Base-by-base conservation (phyloP, 306 rosid genomes). In the Betula pendula region DNA sequence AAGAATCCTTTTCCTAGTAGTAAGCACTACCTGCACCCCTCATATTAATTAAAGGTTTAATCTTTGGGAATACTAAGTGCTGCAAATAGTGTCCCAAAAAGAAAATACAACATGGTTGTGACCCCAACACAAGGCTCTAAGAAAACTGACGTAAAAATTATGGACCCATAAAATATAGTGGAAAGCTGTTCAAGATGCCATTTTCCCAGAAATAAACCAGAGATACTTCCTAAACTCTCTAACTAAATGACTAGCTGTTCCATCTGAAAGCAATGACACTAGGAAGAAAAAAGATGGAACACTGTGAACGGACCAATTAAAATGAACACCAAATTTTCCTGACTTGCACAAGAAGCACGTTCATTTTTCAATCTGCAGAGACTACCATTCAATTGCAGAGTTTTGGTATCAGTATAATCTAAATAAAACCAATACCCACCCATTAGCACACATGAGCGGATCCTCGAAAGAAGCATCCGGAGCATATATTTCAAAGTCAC, bases 381-480 rank as follows among this genome's bases (percentile, higher is more conserved):
- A n/a, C 58, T 52, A 52, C 9, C 53, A 49, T 16, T 49, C 8
- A 49, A 49, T 16, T 49, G 53, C 19, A 49, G 19, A 49, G n/a
- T 15, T 49, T 49, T 49, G n/a, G 25, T 16, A 16, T 35, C 27
- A 38, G 35, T 35, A 44, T 40, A 65, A 4, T 47, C 43, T 13
- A 2, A 52, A 6, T 5, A 42, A 55, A 20, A 20, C 4, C 25
- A 79, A 73, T 29, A 25, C 81, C 45, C 79, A 91, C 97, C 98
- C 98, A 6, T 53, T 81, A 1, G 98, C 97, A 17, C 81, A 27
- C 91, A 92, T 91, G 43, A 91, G 87, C 29, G 98, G 98, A 70
- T 94, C 97, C 86, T 94, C 98, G 47, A 90, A 91, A 25, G 98
- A 83, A 68, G 97, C 97, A 85, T 88, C 5, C 0, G 84, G 78